Evolutionary conservation across 2,329 filamentous ascomycete species (phyloP), one percentile per base, ranked within the genome.

Genomic region (Arthrobotrys sinensis): DNA sequence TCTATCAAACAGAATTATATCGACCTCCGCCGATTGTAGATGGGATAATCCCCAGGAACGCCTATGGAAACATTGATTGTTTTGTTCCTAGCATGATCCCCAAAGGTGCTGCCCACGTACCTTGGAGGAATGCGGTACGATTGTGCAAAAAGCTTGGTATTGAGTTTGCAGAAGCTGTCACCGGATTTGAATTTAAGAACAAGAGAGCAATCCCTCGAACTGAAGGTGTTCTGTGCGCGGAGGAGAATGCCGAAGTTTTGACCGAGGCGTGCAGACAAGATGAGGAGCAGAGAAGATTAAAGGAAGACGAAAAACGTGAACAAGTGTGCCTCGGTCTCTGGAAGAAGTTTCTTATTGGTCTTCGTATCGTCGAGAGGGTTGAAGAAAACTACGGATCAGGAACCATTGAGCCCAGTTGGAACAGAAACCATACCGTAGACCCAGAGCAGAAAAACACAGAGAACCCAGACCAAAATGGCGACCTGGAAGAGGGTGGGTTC

Each of bases 81-180:
- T 80, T 65, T 16, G 79, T 73, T 57, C 60, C 64, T 5, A 62
- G 43, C 11, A 50, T 67, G 62, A 55, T 79, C 10, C 57, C 66
- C 11, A 34, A 68, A 12, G 53, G 67, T 24, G 63, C 46, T 34
- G 34, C 50, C 24, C 57, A 72, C 28, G 53, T 73, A 28, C 63
- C 32, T 43, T 72, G 50, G 36, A 79, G 76, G n/a, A 86, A 91
- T 64, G 91, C 92, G 0, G 86, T 89, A 1, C 89, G 89, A 63
- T 94, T 94, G 1, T 93, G 94, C 0, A 90, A 88, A 69, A 85
- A 94, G 0, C 84, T 97, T 0, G 91, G 91, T 0, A 88, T 98
- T 16, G 94, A 98, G 84, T 97, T 92, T 83, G 93, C 93, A 1
- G 93, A 95, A 32, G 96, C 96, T 0, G 89, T 99, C 46, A 96